Base-by-base conservation (phyloP, 441 rosid species). In the Syzygium malaccense region DNA sequence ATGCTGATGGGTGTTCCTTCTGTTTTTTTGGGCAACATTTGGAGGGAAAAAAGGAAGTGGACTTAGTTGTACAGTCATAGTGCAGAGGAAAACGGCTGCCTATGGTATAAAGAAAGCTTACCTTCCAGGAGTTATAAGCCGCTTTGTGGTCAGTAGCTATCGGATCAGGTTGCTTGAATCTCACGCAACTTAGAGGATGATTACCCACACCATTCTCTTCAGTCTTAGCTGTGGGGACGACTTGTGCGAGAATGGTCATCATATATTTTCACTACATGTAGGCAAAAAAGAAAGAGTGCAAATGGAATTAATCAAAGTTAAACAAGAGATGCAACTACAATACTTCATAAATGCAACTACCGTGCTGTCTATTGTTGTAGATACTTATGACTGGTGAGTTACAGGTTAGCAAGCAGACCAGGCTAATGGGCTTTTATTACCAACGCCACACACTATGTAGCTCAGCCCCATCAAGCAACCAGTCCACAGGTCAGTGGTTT, bases 71-170 rank as follows among this genome's bases (percentile, higher is more conserved):
- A 12, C 51, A 41, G 83, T 75, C 83, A 75, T 12, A 41, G 45
- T 7, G 18, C 83, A 75, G 51, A 25, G 83, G 83, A 41, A 23
- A 75, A 75, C 49, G 83, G n/a, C 83, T 75, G 18, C 83, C 20
- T 23, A 23, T 20, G 6, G 83, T 71, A 13, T 41, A 13, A 55
- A 75, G 68, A 64, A 79, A 41, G 58, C 92, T 89, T 87, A 95
- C 96, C 94, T 75, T 26, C 96, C 96, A 95, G 55, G 94, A 91
- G 26, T 51, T 87, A 62, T 94, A 91, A 87, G 57, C 80, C 57
- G 89, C 88, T 55, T 90, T 93, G 41, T 9, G 0, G 64, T 85
- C 45, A 37, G 64, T 28, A 55, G 41, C 41, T 68, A 33, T 68
- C 14, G 48, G 45, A 25, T 57, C 14, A 28, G 28, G 28, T 57